phyloP scores from a whole-genome alignment of 306 rosid species.

The Corylus americana region DNA sequence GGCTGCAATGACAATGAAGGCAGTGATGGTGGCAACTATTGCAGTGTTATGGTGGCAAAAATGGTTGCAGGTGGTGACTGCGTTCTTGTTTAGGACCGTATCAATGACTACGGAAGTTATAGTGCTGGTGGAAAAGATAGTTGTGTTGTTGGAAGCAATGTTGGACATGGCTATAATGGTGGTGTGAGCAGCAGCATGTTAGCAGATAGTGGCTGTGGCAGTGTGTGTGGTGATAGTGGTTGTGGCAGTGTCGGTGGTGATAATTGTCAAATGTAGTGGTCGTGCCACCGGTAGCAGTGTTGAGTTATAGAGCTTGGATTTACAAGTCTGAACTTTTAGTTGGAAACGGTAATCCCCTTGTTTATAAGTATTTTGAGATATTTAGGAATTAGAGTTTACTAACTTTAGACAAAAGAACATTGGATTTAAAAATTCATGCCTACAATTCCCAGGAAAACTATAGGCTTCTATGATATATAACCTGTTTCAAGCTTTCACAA shows the following conservation, averaged over 20 bases:
- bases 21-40: not conserved
- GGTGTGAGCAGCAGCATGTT: not conserved
- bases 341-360: not conserved
- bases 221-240: not conserved
- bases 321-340: not conserved
- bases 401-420: not conserved
- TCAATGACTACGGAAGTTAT: not conserved
- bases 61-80: not conserved
- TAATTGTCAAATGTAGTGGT: not conserved
- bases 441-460: not conserved
- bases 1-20: not conserved
- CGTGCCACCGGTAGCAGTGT: not conserved
- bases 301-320: constrained; percentile 3
- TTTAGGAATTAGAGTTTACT: not conserved
- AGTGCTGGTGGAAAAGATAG: not conserved
- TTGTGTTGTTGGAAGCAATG: not conserved
- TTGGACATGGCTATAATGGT: not conserved
- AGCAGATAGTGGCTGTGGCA: not conserved
- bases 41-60: not conserved
- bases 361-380: not conserved
- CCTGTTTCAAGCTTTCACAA: constrained; percentile 53
- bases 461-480: constrained; percentile 33
- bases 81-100: not conserved
- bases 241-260: not conserved
- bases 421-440: not conserved